Conservation (phyloP, 169 alveolate species). For the Babesia bigemina region DNA sequence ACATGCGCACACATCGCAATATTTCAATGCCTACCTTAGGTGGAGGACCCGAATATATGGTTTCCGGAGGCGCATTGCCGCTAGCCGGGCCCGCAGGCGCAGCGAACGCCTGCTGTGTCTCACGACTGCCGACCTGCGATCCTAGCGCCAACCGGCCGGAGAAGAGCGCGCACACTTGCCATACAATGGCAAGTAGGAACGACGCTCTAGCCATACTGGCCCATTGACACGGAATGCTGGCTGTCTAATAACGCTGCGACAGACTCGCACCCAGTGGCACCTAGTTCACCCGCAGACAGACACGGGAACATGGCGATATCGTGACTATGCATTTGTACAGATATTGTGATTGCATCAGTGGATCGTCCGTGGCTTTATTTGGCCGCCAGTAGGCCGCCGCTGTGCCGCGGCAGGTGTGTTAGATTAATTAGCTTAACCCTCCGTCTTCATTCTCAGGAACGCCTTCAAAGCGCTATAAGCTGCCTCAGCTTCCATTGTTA, state of each 20-base stretch:
- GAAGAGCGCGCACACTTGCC: slow-evolving; percentile 14
- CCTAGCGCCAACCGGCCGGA: background rate
- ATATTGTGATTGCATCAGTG: no score
- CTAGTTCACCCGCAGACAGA: background rate
- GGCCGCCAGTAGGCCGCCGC: no score
- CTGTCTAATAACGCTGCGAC: background rate
- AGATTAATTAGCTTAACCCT: background rate
- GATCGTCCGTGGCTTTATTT: background rate
- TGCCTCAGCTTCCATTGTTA: slow-evolving; percentile 59
- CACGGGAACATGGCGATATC: background rate
- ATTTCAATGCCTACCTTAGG: slow-evolving; percentile 12
- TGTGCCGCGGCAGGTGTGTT: no score
- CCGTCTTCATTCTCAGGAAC: slow-evolving; percentile 14
- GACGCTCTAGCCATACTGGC: slow-evolving; percentile 16
- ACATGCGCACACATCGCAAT: slow-evolving; percentile 10
- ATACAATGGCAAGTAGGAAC: slow-evolving; percentile 24
- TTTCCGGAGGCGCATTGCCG: background rate
- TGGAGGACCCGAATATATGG: slow-evolving; percentile 7
- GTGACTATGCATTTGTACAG: background rate
- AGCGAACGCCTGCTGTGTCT: background rate
- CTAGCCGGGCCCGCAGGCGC: background rate
- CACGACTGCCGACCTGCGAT: background rate
- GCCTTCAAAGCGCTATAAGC: slow-evolving; percentile 26
- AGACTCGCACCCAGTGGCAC: slow-evolving; percentile 40
- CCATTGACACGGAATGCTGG: background rate